Base-by-base conservation (phyloP, 179 eudicot genomes). In the Spinacia oleracea region DNA sequence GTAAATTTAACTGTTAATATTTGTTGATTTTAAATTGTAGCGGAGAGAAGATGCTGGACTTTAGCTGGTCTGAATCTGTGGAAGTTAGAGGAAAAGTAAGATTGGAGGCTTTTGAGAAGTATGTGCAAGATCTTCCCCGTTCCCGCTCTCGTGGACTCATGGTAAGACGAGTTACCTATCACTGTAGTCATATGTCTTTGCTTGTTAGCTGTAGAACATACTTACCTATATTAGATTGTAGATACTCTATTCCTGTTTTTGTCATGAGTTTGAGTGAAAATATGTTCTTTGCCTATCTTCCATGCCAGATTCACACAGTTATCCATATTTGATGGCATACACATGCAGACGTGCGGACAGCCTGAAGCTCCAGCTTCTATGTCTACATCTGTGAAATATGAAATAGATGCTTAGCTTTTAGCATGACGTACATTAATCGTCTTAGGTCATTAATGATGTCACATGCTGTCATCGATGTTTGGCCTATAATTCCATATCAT, bases 51-150 rank as follows among this genome's bases (percentile, higher is more conserved):
- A 86, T 90, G 90, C 92, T 80, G 79, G 90, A 86, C 78, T 45
- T 86, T 83, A 86, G 78, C 81, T 92, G 97, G 96, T 80, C 87
- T 70, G 86, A 86, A 60, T 80, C 83, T 68, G 82, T 92, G 77
- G 97, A 87, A 86, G 96, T 91, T 46, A 91, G 86, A 86, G 97
- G 97, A 80, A 91, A 91, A 90, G 93, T 90, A 83, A 89, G 86
- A 82, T 78, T 92, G 82, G 92, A 92, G 77, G 97, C 93, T 62
- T 92, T 92, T 71, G 97, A 92, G 80, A 92, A 92, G 83, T 92
- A 91, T 76, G 88, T 92, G 60, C 92, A 92, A 84, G 93, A 89
- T 77, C 93, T 92, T 89, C 97, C 96, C 68, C 91, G 93, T 70
- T 91, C 97, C 43, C 95, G 92, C 75, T 88, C 78, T 77, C 92